A percentile compares a stretch with the other conserved stretches of the same genome.
Conservation (phyloP, 768 basidiomycete genomes). For the Tubosaeta sp. region DNA sequence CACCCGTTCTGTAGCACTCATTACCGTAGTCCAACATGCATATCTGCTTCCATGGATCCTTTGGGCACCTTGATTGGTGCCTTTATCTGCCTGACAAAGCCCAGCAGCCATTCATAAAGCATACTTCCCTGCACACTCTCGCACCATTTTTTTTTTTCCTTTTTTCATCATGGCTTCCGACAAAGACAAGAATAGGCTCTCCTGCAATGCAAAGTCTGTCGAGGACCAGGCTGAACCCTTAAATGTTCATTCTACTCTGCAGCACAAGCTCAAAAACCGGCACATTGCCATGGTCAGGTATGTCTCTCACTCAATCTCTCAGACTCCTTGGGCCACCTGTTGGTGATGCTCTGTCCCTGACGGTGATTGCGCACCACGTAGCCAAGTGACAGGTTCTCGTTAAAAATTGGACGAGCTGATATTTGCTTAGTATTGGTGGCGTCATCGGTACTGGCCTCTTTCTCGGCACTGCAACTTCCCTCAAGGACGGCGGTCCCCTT, state of each 20-base stretch:
- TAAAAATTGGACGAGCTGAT: too few species aligned
- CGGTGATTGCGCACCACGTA: too few species aligned
- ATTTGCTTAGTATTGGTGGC: conserved; percentile 26
- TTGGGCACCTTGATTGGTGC: neutral
- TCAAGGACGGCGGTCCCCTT: conserved; percentile 41
- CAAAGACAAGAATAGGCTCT: neutral
- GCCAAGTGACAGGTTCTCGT: too few species aligned
- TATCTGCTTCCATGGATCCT: too few species aligned
- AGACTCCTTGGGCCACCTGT: too few species aligned
- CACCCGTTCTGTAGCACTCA: too few species aligned
- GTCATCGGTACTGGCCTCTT: conserved; percentile 42
- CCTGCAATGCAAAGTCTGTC: conserved; percentile 5
- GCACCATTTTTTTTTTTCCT: neutral
- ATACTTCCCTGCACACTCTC: too few species aligned
- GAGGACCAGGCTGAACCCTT: conserved; percentile 2
- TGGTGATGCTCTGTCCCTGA: too few species aligned
- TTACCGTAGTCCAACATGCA: too few species aligned
- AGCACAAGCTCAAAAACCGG: conserved; percentile 31
- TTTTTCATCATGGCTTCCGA: conserved; percentile 8
- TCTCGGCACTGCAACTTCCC: conserved; percentile 32
- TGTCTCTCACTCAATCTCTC: too few species aligned
- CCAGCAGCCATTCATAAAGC: too few species aligned
- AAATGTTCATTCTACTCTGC: conserved; percentile 8
- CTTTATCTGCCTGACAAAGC: neutral
- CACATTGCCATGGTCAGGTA: conserved; percentile 37